A percentile compares a stretch with the other conserved stretches of the same genome.
phyloP scores from a whole-genome alignment of 2,329 filamentous ascomycete genomes.

The Microdochium nivale region DNA sequence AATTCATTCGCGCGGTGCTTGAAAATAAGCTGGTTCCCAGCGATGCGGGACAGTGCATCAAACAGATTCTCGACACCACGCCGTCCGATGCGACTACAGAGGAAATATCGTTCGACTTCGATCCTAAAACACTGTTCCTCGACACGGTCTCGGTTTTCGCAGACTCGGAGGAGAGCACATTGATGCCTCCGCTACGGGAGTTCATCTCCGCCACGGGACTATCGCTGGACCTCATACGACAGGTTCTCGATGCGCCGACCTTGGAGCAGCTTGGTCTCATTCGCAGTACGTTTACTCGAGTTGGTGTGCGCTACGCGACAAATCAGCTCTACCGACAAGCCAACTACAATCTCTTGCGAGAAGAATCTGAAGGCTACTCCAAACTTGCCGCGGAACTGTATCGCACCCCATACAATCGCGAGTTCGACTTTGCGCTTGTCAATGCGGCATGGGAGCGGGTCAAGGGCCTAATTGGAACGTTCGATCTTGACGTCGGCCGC shows the following conservation, averaged over 20 bases:
- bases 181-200: constrained; percentile 45
- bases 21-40: constrained; percentile 57
- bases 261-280: constrained; percentile 73
- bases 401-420: constrained; percentile 61
- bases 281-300: constrained; percentile 72
- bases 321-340: constrained; percentile 91
- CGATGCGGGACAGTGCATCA: constrained; percentile 65
- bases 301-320: constrained; percentile 83
- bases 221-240: constrained; percentile 63
- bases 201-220: constrained; percentile 69
- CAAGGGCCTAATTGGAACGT: constrained; percentile 91
- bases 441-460: constrained; percentile 84
- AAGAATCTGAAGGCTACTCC: constrained; percentile 94
- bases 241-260: constrained; percentile 71
- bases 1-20: constrained; percentile 69
- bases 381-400: constrained; percentile 96
- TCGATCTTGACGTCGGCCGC: constrained; percentile 91
- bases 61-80: constrained; percentile 60
- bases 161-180: constrained; percentile 53
- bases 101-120: constrained; percentile 36
- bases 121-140: constrained; percentile 65
- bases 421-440: constrained; percentile 66
- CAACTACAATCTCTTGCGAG: constrained; percentile 90
- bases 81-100: constrained; percentile 39
- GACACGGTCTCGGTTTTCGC: constrained; percentile 75